Evolutionary conservation across 1,284 basidiomycete genomes (phyloP).

Genomic region (Paramarasmius palmivorus): DNA sequence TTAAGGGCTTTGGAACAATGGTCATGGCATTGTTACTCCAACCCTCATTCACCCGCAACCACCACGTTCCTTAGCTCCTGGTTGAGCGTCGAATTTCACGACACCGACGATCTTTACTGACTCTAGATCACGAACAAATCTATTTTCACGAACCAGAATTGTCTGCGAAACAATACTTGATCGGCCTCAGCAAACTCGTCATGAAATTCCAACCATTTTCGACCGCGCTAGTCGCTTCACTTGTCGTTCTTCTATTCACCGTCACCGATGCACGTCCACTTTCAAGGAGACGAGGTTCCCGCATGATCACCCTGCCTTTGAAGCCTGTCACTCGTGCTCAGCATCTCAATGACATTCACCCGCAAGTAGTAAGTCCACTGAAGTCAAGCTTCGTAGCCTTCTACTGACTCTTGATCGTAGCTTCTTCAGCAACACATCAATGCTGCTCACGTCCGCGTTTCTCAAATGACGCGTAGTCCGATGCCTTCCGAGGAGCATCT

Average conservation of each 20-base stretch:
- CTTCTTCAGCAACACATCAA: conserved; percentile 72
- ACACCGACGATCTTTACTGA: too few relatives aligned
- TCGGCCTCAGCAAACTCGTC: too few relatives aligned
- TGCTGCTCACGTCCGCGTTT: conserved; percentile 60
- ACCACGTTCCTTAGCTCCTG: too few relatives aligned
- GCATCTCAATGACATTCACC: background rate
- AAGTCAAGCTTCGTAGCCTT: background rate
- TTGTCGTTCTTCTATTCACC: background rate
- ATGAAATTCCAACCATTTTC: too few relatives aligned
- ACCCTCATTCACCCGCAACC: too few relatives aligned
- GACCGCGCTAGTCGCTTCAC: background rate
- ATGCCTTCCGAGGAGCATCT: conserved; percentile 51
- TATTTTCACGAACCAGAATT: too few relatives aligned
- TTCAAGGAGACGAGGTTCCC: background rate
- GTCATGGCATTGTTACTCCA: too few relatives aligned
- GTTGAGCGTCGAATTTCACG: too few relatives aligned
- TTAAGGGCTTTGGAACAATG: too few relatives aligned
- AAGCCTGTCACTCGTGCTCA: background rate
- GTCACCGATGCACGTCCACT: conserved; percentile 2
- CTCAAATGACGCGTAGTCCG: conserved; percentile 63
- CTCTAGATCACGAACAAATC: too few relatives aligned
- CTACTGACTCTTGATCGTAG: conserved; percentile 35
- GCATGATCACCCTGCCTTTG: conserved; percentile 2
- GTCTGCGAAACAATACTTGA: too few relatives aligned
- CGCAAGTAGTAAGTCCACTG: background rate